Conservation (phyloP, 768 basidiomycete species). For the Rubroboletus satanas region DNA sequence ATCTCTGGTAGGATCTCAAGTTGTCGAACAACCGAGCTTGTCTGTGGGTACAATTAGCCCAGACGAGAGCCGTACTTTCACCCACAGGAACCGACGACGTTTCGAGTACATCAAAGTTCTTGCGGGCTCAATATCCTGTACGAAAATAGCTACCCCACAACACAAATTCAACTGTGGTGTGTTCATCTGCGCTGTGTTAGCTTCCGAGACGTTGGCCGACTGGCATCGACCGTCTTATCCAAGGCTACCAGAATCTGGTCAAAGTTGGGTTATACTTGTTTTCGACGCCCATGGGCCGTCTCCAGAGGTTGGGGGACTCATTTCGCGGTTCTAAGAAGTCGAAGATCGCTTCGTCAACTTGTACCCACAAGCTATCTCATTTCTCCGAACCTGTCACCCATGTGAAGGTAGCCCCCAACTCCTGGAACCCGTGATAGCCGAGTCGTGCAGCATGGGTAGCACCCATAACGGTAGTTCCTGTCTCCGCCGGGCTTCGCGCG, state of each 20-base stretch:
- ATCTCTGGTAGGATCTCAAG: background rate
- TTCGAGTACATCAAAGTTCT: background rate
- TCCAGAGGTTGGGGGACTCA: background rate
- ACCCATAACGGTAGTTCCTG: background rate
- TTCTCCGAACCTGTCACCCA: background rate
- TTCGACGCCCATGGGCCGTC: background rate
- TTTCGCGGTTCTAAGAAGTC: background rate
- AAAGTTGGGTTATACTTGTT: background rate
- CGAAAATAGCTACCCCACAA: background rate
- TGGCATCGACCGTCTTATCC: background rate
- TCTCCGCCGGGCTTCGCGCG: background rate
- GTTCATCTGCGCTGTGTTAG: background rate
- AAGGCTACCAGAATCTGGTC: background rate
- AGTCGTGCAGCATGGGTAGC: background rate
- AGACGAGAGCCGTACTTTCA: background rate
- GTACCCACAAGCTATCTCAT: background rate
- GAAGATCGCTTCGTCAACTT: background rate
- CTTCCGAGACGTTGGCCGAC: background rate
- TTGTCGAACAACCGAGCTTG: background rate
- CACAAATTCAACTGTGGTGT: constrained; percentile 3
- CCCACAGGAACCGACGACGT: background rate
- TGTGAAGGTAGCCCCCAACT: background rate
- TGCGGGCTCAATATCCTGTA: background rate
- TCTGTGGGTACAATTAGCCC: background rate
- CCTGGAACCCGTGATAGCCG: background rate